Base-by-base conservation (phyloP, 1,284 basidiomycete genomes). In the Sporisorium reilianum region DNA sequence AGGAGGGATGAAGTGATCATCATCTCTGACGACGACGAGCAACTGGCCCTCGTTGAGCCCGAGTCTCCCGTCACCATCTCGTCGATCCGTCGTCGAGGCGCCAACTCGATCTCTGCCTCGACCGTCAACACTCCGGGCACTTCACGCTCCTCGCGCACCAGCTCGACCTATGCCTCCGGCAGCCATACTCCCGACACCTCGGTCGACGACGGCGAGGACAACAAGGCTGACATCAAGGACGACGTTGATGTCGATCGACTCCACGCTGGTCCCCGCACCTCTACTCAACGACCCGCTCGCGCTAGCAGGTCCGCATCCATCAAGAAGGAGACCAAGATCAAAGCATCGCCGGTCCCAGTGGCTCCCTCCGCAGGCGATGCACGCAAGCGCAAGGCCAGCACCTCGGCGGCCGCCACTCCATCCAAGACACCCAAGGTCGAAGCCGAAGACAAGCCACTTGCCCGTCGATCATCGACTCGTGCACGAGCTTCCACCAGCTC, bases 121-220 rank as follows among this genome's bases (percentile, higher is more conserved):
- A 38, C 58, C 2, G 34, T 55, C 25, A 66, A 55, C 60, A 64
- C 67, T 20, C 67, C 67, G 4, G 55, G 51, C 20, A 75, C 64
- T 12, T 51, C 60, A 22, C 60, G 61, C 32, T 67, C 57, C n/a
- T 75, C 73, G 14, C 64, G 68, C 28, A 64, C 60, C 42, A 64
- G 48, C 58, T 76, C 69, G 1, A 54, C 59, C 12, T 53, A 52
- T 60, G 53, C 65, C 20, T 76, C 74, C 22, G 74, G 74, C 46
- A 72, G 69, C 38, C 65, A 69, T 59, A 76, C 74, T 22, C 74
- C 74, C 26, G 74, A 63, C 23, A 76, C 74, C 16, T 76, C 74
- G 11, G 59, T 73, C 12, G 69, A 68, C 16, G 69, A 61, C 23
- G 74, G 50, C 32, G 59, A 51, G 12, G 73, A 59, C 57, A 44